Evolutionary conservation across 371 early-diverging fungal genomes (phyloP), one percentile per base, ranked within the genome.

Genomic region (Actinomortierella ambigua): DNA sequence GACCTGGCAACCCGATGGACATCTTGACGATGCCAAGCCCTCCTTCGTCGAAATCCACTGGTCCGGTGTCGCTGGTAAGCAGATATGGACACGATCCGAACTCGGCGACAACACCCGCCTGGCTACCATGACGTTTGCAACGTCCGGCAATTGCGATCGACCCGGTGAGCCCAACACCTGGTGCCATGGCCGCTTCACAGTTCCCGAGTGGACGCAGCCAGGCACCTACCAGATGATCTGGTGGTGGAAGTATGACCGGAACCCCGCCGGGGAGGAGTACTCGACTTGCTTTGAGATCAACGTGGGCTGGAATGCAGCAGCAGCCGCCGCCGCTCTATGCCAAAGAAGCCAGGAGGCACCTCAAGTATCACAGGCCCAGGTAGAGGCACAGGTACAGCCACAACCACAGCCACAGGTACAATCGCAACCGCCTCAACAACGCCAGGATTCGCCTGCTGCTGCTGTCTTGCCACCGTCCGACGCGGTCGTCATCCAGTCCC

Each of bases 171-270:
- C 68, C 29, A 73, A 73, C 50, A 73, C 75, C 2, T 67, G 68
- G 59, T 78, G 76, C 40, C 69, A 65, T 24, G 78, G 78, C 0
- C 46, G 56, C 13, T 27, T 75, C 20, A 65, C 54, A 0, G 26
- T 78, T 28, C 78, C 78, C 6, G 29, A 3, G 1, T 20, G 50
- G 7, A 67, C 55, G 0, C 64, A 63, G 13, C 75, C 75, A 24
- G 78, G 76, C 1, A 65, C 57, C 0, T 70, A 75, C 34, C 76
- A 78, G 53, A 14, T 78, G 41, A 46, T 78, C n/a, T 75, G 76
- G 78, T 77, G 69, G 65, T 78, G 76, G 78, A 78, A 69, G 47
- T 78, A 68, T 42, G 78, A 78, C n/a, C 64, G 63, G 8, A 75
- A 75, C 53, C 65, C 63, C 6, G 15, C 49, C 1, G 75, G 75